Evolutionary conservation across 176 grass and related monocot genomes (phyloP), one percentile per base, ranked within the genome.

Genomic region (Eragrostis curvula): DNA sequence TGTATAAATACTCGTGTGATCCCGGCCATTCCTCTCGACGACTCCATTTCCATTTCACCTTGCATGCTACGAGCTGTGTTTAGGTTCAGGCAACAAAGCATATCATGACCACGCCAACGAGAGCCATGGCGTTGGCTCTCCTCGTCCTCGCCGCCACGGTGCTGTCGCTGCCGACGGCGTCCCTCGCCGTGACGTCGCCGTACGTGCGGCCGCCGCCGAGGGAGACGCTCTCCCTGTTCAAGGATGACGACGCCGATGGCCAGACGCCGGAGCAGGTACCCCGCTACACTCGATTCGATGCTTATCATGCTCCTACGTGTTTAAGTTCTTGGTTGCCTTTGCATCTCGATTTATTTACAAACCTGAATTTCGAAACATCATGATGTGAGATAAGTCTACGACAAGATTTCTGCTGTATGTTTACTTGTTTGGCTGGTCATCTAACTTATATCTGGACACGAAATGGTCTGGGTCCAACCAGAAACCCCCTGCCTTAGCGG

Each of bases 221-320:
- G 81, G 49, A 28, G 42, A 63, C 75, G 50, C 61, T 94, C 57
- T 68, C 79, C 12, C 65, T 88, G 40, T 56, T 5, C 52, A 12
- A 12, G 46, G 80, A 75, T 21, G 84, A 30, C 85, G 92, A 66
- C 60, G 75, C 66, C 66, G 80, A 55, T 17, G 89, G 77, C 29
- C 74, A 43, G 81, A 87, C 89, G 21, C 89, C 92, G 6, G 73
- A 87, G 71, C 92, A 94, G 87, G 92, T 94, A 27, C 25, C 12
- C 32, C 32, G 32, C 32, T 36, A 36, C 4, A 8, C 36, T 52
- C 25, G 14, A 17, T 36, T 52, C 25, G 14, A 17, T 30, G 45
- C 67, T 28, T 67, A 8, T 4, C 32, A 36, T 36, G 32, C 32
- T 36, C 32, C 2, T 36, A 36, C 32, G 32, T 36, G 32, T 36